Evolutionary conservation across 2,329 filamentous ascomycete genomes (phyloP).

Genomic region (Penicillium occitanis): DNA sequence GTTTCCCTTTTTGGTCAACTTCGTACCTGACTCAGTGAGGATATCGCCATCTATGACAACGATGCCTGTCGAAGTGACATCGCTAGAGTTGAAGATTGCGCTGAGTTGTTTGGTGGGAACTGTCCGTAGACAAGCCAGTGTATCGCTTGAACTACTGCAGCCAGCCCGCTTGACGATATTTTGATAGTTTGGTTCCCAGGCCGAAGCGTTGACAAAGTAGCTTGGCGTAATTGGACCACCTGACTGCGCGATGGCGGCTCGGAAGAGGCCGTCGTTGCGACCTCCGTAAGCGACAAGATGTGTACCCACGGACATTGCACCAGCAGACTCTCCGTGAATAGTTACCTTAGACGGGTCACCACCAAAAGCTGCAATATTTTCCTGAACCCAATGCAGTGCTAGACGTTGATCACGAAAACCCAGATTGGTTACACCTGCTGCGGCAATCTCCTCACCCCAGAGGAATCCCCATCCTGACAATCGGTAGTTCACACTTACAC

Average conservation of each 20-base stretch:
- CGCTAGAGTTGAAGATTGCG: constrained; percentile 14
- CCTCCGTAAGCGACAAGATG: constrained; percentile 75
- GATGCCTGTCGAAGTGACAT: background rate
- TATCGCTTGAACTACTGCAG: constrained; percentile 45
- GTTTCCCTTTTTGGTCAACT: constrained; percentile 52
- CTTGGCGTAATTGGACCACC: constrained; percentile 63
- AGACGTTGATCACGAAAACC: constrained; percentile 56
- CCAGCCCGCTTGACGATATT: constrained; percentile 35
- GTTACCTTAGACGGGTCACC: constrained; percentile 54
- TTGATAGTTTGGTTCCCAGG: constrained; percentile 45
- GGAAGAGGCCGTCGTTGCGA: constrained; percentile 73
- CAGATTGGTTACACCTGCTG: constrained; percentile 41
- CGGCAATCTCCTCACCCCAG: constrained; percentile 13
- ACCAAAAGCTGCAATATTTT: too few species aligned
- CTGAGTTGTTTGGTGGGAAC: constrained; percentile 70
- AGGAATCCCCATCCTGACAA: constrained; percentile 41
- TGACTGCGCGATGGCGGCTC: constrained; percentile 74
- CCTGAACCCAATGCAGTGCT: constrained; percentile 58
- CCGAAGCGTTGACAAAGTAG: constrained; percentile 65
- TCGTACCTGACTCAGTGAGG: constrained; percentile 63
- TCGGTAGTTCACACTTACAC: constrained; percentile 51
- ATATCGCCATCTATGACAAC: constrained; percentile 55
- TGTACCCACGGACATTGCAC: constrained; percentile 58
- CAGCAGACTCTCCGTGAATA: constrained; percentile 54
- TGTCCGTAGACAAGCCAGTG: constrained; percentile 56